Evolutionary conservation across 345 rosid species (phyloP), one percentile per base, ranked within the genome.

Genomic region (Camelina laxa): DNA sequence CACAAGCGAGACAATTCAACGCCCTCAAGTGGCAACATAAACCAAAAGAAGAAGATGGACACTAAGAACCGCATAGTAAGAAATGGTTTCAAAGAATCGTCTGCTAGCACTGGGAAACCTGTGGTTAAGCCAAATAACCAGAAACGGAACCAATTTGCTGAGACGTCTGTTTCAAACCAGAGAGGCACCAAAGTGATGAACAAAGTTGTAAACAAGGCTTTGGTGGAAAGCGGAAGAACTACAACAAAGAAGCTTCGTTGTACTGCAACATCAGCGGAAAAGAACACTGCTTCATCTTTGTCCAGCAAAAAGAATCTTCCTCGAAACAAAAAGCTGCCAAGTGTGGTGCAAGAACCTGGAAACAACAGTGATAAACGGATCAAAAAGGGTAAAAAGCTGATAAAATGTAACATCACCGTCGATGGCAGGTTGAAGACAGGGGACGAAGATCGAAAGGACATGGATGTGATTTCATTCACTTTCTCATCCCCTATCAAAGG

Each of bases 381-480:
- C 15, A 77, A 75, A 68, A 76, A 79, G 30, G 84, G 80, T 67
- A 81, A 64, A 5, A 76, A 76, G 66, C 67, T 85, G 57, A 56
- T 72, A 44, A 86, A 84, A 81, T 69, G 89, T 57, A 84, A 81
- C 41, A 59, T 65, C 56, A 80, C 76, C 7, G 57, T 49, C 15
- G 84, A 85, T 58, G 85, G 71, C 19, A 33, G 16, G 54, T 27
- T 60, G 64, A 59, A 53, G 68, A 80, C 75, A 50, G 72, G 54
- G n/a, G 24, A 59, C 56, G 79, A 74, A 42, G 82, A 81, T 70
- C 65, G 66, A 30, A 83, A 76, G 48, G 82, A 85, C 63, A 82
- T 79, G 81, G 96, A 95, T 84, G 87, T 95, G 72, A 83, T 95
- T 74, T 95, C 97, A 2, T 95, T 95, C 77, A 95, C 93, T n/a